Base-by-base conservation (phyloP, 2,329 filamentous ascomycete species). In the Fusarium sp. region DNA sequence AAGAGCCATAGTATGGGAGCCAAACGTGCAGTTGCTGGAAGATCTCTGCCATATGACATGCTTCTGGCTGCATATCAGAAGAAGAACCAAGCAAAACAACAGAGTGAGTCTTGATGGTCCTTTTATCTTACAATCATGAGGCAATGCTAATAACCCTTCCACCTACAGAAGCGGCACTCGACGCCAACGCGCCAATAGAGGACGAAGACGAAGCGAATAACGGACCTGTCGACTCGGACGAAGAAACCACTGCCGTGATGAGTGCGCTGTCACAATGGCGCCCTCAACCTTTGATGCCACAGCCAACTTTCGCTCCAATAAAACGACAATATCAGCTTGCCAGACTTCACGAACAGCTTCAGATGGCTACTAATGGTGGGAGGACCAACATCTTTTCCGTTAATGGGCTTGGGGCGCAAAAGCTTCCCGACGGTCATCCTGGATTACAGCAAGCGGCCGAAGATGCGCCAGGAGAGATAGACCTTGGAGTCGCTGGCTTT, bases 81-180 rank as follows among this genome's bases (percentile, higher is more conserved):
- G 86, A 98, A 98, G 85, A 99, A 99, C 75, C 96, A 98, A 80
- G 96, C 96, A 22, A 97, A 97, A 76, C 93, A 97, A 82, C 96
- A 98, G 80, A 97, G 93, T 94, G 85, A 82, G 91, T 87, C 43
- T 39, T 55, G 17, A 39, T 24, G 7, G 13, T 13, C 17, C 14
- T 17, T 5, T 47, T 14, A 10, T 21, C 24, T 38, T 33, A 7
- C 21, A 15, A n/a, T 43, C n/a, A 6, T 26, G n/a, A 50, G 36
- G 6, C 28, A n/a, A 7, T 26, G 46, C 62, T 62, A 24, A 63
- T 34, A 31, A 72, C 74, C 43, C 10, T 47, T 49, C 34, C 34
- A 31, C 44, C 24, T 49, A 36, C 53, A 77, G 93, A 98, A 83
- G 94, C 94, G 36, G 94, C 94, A 38, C 92, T 99, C 71, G 94